Conservation (phyloP, 148 eudicot species). For the Rhododendron kiyosumense region DNA sequence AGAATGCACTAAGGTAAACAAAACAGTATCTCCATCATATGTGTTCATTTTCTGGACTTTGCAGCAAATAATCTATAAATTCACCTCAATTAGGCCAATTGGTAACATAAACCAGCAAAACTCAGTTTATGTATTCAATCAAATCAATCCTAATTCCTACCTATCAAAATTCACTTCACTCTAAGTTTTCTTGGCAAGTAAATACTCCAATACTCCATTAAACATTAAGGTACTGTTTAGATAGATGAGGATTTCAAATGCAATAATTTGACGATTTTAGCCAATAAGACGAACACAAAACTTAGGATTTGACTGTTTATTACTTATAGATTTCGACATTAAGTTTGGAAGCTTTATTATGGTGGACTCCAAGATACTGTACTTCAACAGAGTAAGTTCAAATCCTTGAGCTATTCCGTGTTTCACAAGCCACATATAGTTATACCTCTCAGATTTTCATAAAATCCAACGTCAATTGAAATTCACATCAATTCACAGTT, state of each 20-base stretch:
- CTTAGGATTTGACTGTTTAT: not conserved
- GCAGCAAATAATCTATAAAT: not conserved
- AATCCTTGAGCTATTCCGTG: not conserved
- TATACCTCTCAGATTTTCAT: not conserved
- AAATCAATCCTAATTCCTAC: not conserved
- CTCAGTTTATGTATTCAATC: not conserved
- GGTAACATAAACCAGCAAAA: not conserved
- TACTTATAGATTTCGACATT: not conserved
- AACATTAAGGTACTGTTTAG: not conserved
- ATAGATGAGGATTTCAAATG: not conserved
- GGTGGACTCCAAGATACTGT: not conserved
- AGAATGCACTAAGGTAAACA: not conserved
- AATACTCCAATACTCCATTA: not conserved
- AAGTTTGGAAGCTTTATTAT: not conserved
- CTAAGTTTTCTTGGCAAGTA: not conserved
- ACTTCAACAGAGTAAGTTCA: not conserved
- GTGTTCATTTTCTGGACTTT: not conserved
- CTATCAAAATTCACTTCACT: not conserved
- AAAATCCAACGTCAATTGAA: not conserved
- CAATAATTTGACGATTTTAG: not conserved
- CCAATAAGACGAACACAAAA: not conserved
- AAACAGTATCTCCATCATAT: not conserved
- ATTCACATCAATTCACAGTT: not conserved
- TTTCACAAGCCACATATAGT: not conserved
- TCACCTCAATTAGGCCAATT: not conserved